These are phyloP conservation scores for Candida silvicultrix DNA, from an alignment of 805 yeast genomes.

Conservation along the genomic window DNA sequence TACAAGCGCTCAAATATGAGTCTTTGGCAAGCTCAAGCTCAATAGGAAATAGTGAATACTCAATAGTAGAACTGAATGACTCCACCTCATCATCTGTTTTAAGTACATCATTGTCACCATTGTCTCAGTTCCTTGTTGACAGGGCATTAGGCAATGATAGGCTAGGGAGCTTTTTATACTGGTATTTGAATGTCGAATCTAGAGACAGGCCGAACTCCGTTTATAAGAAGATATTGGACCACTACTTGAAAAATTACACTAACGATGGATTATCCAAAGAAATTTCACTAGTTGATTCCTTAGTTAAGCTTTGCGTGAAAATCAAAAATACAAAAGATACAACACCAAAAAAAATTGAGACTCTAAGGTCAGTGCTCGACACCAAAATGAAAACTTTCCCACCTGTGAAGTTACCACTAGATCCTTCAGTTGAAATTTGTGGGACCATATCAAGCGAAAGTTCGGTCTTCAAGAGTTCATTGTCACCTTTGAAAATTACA, in stretches of 20 bases:
- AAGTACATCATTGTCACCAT: constrained; percentile 40
- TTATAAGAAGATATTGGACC: constrained; percentile 39
- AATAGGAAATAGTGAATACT: constrained; percentile 26
- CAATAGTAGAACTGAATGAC: constrained; percentile 29
- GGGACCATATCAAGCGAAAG: constrained; percentile 79
- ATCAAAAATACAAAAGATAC: constrained; percentile 68
- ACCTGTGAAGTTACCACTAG: constrained; percentile 72
- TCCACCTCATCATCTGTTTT: constrained; percentile 19
- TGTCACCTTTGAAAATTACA: constrained; percentile 81
- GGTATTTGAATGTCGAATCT: constrained; percentile 87
- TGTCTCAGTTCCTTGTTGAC: constrained; percentile 69
- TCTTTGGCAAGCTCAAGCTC: constrained; percentile 5
- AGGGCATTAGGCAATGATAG: constrained; percentile 59
- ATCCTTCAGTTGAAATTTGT: constrained; percentile 66
- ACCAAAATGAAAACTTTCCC: constrained; percentile 37
- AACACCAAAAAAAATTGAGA: constrained; percentile 68
- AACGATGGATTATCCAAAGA: constrained; percentile 42
- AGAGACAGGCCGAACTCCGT: constrained; percentile 52
- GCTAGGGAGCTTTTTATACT: constrained; percentile 79
- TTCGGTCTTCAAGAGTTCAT: constrained; percentile 83
- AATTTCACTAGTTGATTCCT: constrained; percentile 57
- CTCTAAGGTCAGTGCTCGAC: constrained; percentile 42
- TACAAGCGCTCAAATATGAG: constrained; percentile 87
- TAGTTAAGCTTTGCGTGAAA: constrained; percentile 59
- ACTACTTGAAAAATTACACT: constrained; percentile 32